phyloP scores from a whole-genome alignment of 345 rosid species.

The Conringia planisiliqua region DNA sequence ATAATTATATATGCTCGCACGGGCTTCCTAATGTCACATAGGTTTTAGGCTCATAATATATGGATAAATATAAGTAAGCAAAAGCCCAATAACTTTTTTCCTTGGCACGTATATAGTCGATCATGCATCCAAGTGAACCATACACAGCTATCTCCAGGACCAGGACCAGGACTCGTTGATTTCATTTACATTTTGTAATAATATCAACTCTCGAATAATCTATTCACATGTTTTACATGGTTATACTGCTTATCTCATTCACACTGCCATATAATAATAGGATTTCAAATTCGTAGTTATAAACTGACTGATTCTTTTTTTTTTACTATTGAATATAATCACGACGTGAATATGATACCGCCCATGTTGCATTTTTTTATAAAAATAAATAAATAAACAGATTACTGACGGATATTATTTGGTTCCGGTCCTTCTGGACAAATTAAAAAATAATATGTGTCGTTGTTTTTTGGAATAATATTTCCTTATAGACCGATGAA shows the following conservation, averaged over 20 bases:
- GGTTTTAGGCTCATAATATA: background rate
- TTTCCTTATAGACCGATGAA: background rate
- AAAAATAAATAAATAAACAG: background rate
- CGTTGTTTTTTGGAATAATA: background rate
- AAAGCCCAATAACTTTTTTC: background rate
- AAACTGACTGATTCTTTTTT: background rate
- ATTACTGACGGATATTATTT: background rate
- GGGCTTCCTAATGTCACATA: background rate
- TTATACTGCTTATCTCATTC: background rate
- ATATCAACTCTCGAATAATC: background rate
- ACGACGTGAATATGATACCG: background rate
- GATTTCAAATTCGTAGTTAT: background rate
- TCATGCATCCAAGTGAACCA: conserved; percentile 4
- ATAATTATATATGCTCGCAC: background rate
- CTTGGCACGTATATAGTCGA: background rate
- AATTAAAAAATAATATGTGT: too few species aligned
- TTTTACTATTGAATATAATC: background rate
- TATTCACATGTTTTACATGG: background rate
- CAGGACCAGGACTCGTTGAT: conserved; percentile 5
- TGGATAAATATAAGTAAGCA: background rate
- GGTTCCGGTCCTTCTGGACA: background rate
- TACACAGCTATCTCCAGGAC: background rate
- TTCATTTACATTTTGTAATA: background rate
- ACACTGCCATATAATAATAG: background rate
- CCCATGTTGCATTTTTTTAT: background rate